Percentiles rank a stretch among this genome's conserved stretches.
These are phyloP conservation scores for Colletotrichum sp. DNA, from an alignment of 2,329 filamentous ascomycete genomes.

Conservation along the genomic window DNA sequence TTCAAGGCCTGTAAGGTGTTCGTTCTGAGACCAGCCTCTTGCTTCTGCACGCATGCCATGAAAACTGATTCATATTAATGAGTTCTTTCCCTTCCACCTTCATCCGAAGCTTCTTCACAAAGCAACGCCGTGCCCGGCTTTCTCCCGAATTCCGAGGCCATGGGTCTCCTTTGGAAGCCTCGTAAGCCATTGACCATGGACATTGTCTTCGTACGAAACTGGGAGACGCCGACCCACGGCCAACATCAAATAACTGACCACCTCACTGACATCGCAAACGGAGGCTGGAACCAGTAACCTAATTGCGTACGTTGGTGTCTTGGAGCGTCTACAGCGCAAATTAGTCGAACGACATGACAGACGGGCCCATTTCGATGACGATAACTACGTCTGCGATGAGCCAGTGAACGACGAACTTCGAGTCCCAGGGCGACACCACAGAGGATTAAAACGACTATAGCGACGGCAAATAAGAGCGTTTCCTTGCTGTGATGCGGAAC, in stretches of 20 bases:
- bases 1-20: not conserved
- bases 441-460: too few relatives aligned
- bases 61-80: not conserved
- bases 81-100: not conserved
- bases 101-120: not conserved
- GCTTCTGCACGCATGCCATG: not conserved
- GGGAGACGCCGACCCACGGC: not conserved
- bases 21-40: not conserved
- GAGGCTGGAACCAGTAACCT: not conserved
- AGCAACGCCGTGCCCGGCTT: not conserved
- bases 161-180: not conserved
- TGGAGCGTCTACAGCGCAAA: not conserved
- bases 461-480: not conserved
- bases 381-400: not conserved
- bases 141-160: not conserved
- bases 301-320: rapidly evolving
- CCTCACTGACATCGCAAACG: not conserved
- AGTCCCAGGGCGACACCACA: not conserved
- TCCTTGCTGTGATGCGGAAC: too few relatives aligned
- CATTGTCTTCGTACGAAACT: not conserved
- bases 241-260: not conserved
- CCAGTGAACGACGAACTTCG: not conserved
- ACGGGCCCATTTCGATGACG: not conserved
- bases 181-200: not conserved
- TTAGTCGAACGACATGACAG: not conserved